Percentiles rank a stretch among this genome's conserved stretches.
Conservation (phyloP, 1,139 yeast genomes). For the Blastobotrys indianensis region DNA sequence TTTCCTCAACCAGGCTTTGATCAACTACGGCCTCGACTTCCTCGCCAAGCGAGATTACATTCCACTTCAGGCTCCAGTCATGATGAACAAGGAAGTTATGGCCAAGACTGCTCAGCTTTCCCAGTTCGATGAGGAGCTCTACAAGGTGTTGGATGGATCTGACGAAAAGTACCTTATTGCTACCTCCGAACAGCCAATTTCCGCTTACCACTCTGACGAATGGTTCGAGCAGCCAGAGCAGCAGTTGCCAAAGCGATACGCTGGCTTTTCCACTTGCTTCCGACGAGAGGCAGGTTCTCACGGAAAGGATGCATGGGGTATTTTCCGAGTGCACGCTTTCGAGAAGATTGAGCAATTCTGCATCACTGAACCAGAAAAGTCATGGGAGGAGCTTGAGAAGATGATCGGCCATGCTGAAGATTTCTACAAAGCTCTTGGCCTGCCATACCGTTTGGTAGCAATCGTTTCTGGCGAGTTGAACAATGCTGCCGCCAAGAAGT, state of each 20-base stretch:
- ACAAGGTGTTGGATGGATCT: conserved; percentile 93
- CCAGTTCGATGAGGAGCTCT: conserved; percentile 95
- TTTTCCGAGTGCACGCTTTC: conserved; percentile 96
- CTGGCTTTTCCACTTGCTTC: conserved; percentile 97
- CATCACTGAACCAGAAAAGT: conserved; percentile 93
- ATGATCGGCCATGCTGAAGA: conserved; percentile 91
- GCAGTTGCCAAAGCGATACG: conserved; percentile 89
- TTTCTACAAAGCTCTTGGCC: conserved; percentile 83
- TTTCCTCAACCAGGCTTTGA: conserved; percentile 94
- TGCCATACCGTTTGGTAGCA: conserved; percentile 96
- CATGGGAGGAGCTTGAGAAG: conserved; percentile 94
- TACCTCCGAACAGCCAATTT: conserved; percentile 97
- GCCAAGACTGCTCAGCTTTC: conserved; percentile 98
- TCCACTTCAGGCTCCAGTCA: conserved; percentile 97
- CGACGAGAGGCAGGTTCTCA: conserved; percentile 99
- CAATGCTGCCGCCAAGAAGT: conserved; percentile 98
- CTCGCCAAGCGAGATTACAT: conserved; percentile 73
- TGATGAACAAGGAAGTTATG: conserved; percentile 99
- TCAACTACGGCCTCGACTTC: conserved; percentile 88
- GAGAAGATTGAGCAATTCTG: conserved; percentile 96
- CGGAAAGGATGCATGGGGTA: conserved; percentile 99
- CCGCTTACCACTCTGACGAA: conserved; percentile 95
- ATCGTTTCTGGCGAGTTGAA: conserved; percentile 98
- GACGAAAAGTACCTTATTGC: conserved; percentile 98
- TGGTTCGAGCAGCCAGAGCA: conserved; percentile 98